Conservation (phyloP, 1,284 basidiomycete genomes). For the Singerocomus inundabilis region DNA sequence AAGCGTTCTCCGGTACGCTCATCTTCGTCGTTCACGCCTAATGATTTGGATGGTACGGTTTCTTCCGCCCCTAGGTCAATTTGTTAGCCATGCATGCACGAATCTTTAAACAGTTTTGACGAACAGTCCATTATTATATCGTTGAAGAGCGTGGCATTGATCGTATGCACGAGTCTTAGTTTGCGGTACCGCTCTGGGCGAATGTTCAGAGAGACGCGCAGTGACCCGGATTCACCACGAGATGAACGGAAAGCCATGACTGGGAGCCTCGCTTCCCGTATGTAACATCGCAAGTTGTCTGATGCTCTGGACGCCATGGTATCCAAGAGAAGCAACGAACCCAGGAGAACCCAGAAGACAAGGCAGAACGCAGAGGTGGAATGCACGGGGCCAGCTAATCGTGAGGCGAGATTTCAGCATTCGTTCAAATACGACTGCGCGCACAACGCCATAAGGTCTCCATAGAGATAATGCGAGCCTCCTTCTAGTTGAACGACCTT, state of each 20-base stretch:
- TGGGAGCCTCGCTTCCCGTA: conserved; percentile 49
- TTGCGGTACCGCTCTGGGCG: conserved; percentile 47
- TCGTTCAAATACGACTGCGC: background rate
- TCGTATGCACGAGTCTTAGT: conserved; percentile 44
- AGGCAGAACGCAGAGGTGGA: background rate
- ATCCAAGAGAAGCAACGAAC: background rate
- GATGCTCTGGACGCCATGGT: conserved; percentile 34
- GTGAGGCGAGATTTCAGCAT: background rate
- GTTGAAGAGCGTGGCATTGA: conserved; percentile 34
- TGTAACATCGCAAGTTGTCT: conserved; percentile 49
- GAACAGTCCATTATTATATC: conserved; percentile 39
- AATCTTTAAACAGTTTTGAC: conserved; percentile 11
- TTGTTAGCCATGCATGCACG: conserved; percentile 7
- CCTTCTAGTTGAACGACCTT: background rate
- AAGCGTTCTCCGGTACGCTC: conserved; percentile 40
- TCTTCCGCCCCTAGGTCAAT: conserved; percentile 36
- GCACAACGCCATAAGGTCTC: conserved; percentile 6
- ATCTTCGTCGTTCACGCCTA: conserved; percentile 40
- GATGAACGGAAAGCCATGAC: conserved; percentile 39
- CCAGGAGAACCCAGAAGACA: background rate
- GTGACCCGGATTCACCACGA: conserved; percentile 42
- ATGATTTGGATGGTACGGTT: conserved; percentile 36
- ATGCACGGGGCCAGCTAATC: background rate
- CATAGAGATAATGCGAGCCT: conserved; percentile 20
- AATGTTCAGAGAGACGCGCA: conserved; percentile 43